phyloP scores from a whole-genome alignment of 345 rosid genomes.

The Firmiana major region DNA sequence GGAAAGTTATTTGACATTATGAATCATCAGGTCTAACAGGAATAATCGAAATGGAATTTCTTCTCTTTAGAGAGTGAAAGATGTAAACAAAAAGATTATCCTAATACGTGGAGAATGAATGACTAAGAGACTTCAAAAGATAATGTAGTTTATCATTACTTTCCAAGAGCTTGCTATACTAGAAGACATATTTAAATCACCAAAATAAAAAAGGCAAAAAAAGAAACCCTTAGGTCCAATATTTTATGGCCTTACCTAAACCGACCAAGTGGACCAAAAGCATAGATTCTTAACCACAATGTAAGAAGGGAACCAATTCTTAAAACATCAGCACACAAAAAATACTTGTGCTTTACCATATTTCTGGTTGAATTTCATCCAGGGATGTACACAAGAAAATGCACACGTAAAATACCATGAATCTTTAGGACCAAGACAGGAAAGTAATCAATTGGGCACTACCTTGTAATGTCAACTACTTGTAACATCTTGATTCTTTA shows the following conservation, averaged over 20 bases:
- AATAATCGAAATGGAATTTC: background rate
- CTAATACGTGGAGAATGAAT: background rate
- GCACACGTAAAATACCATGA: background rate
- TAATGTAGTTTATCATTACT: constrained; percentile 10
- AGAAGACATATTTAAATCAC: background rate
- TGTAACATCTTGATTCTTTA: background rate
- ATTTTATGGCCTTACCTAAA: constrained; percentile 9
- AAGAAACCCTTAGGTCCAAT: background rate
- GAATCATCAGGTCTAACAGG: background rate
- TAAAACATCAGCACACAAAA: background rate
- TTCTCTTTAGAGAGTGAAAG: background rate
- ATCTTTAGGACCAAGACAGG: background rate
- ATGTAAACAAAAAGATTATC: constrained; percentile 3
- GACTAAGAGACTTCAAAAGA: constrained; percentile 4
- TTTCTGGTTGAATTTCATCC: constrained; percentile 17
- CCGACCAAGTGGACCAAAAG: constrained; percentile 4
- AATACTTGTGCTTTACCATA: background rate
- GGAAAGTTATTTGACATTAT: background rate
- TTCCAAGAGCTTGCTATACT: constrained; percentile 9
- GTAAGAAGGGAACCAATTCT: constrained; percentile 13
- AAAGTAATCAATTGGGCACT: constrained; percentile 1
- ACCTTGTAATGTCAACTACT: background rate
- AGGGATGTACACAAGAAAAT: background rate
- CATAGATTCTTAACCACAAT: constrained; percentile 29
- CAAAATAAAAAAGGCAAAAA: constrained; percentile 7